Conservation (phyloP, 805 yeast species). For the Barnettozyma californica region DNA sequence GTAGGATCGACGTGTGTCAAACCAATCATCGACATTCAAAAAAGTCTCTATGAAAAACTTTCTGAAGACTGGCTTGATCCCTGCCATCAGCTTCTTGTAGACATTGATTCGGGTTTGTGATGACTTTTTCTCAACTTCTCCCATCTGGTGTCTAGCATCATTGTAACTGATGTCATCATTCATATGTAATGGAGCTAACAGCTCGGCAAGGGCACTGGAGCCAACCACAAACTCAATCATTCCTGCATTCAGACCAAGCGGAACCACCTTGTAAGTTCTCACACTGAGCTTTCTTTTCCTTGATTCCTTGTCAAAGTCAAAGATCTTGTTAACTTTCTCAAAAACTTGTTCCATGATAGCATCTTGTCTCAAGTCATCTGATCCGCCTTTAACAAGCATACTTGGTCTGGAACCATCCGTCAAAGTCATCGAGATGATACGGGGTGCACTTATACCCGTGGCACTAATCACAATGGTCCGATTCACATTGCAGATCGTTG, state of each 20-base stretch:
- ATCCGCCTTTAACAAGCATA: conserved; percentile 73
- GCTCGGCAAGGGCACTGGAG: conserved; percentile 65
- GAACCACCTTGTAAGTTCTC: conserved; percentile 84
- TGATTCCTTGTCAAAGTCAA: conserved; percentile 51
- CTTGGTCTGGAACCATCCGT: conserved; percentile 55
- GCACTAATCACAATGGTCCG: conserved; percentile 54
- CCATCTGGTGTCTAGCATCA: conserved; percentile 63
- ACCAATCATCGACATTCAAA: conserved; percentile 70
- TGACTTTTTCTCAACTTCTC: conserved; percentile 44
- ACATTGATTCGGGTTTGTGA: conserved; percentile 37
- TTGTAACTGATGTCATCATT: conserved; percentile 43
- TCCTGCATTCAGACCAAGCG: conserved; percentile 84
- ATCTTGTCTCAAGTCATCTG: conserved; percentile 93
- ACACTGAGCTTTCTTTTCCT: conserved; percentile 53
- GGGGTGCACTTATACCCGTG: conserved; percentile 86
- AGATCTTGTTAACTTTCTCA: conserved; percentile 69
- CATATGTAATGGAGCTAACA: conserved; percentile 59
- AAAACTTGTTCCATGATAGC: conserved; percentile 98
- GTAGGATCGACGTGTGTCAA: conserved; percentile 54
- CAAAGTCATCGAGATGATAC: conserved; percentile 52
- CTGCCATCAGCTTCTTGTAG: conserved; percentile 42
- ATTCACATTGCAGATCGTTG: conserved; percentile 42
- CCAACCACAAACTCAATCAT: conserved; percentile 83
- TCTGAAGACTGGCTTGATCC: conserved; percentile 63
- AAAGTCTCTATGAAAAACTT: conserved; percentile 66